Evolutionary conservation across 2,329 filamentous ascomycete genomes (phyloP), one percentile per base, ranked within the genome.

Genomic region (Pseudocercospora cruenta): DNA sequence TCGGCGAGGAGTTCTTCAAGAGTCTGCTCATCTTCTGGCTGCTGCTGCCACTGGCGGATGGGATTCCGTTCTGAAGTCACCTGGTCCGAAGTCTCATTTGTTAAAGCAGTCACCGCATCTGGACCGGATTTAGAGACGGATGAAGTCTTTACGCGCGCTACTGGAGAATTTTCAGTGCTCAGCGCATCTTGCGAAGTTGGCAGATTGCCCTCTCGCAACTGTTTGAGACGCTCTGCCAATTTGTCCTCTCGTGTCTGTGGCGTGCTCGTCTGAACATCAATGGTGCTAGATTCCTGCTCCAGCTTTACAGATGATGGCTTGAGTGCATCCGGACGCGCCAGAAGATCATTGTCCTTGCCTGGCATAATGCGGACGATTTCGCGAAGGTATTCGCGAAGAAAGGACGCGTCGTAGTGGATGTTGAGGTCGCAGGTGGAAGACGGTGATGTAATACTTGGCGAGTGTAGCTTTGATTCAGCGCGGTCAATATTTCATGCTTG

Each of bases 321-420:
- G 57, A 84, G 76, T 14, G 82, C 82, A 67, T 84, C 83, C 39
- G 84, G 77, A 58, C 82, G 80, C 21, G 82, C 81, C 62, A 84
- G 80, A 21, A 84, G 79, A 64, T 79, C 75, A 58, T 80, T 76
- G 64, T 83, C 81, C 19, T 67, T 63, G 22, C 43, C 63, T 45
- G 73, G 62, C 74, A 76, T 77, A 24, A 16, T 62, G 54, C 19
- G 26, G 28, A 33, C n/a, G 10, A 55, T 28, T 45, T 28, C 24
- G 31, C 24, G 33, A 3, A 16, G 4, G 33, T 16, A 4, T 36
- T 36, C 33, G 33, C 33, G 33, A 36, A 36, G 12, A 16, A 16
- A 16, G 12, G 3, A 36, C 33, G 33, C 33, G 33, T 36, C 8
- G 39, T 7, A 16, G 14, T n/a, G 39, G 31, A 43, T 2, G 39